phyloP scores from a whole-genome alignment of 192 early-diverging fungal genomes.

The Coemansia sp. region DNA sequence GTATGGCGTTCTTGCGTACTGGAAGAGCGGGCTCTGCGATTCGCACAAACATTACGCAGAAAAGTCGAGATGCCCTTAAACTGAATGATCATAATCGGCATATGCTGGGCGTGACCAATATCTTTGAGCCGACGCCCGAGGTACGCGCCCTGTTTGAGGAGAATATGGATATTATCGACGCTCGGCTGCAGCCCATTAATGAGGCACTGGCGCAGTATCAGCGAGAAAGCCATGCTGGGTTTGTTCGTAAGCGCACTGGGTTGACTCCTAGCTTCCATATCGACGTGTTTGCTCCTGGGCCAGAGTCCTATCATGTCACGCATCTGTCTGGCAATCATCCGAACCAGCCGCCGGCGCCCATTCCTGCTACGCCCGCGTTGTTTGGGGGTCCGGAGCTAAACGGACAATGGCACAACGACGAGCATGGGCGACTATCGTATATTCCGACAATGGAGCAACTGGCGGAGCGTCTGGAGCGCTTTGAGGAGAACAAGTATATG shows the following conservation, averaged over 20 bases:
- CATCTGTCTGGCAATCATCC: slow-evolving; percentile 5
- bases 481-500: slow-evolving; percentile 54
- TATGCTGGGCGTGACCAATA: slow-evolving; percentile 56
- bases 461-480: slow-evolving; percentile 32
- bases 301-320: slow-evolving; percentile 44
- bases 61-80: slow-evolving; percentile 16
- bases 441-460: slow-evolving; percentile 51
- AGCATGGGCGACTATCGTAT: slow-evolving; percentile 46
- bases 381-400: slow-evolving; percentile 9
- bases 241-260: slow-evolving; percentile 57
- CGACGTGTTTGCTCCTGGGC: slow-evolving; percentile 57
- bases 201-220: slow-evolving; percentile 53
- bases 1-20: slow-evolving; percentile 39
- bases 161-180: slow-evolving; percentile 60
- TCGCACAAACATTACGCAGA: slow-evolving; percentile 27
- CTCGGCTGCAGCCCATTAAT: slow-evolving; percentile 40
- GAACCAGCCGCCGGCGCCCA: not conserved
- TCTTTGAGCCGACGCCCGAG: slow-evolving; percentile 58
- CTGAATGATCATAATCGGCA: slow-evolving; percentile 41
- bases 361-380: slow-evolving; percentile 25
- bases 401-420: slow-evolving; percentile 42
- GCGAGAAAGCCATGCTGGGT: slow-evolving; percentile 53
- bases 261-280: slow-evolving; percentile 54
- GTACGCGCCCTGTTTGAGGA: slow-evolving; percentile 60
- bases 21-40: slow-evolving; percentile 21